Conservation (phyloP, 139 green algal species). For the Auxenochlorella pyrenoidosa region DNA sequence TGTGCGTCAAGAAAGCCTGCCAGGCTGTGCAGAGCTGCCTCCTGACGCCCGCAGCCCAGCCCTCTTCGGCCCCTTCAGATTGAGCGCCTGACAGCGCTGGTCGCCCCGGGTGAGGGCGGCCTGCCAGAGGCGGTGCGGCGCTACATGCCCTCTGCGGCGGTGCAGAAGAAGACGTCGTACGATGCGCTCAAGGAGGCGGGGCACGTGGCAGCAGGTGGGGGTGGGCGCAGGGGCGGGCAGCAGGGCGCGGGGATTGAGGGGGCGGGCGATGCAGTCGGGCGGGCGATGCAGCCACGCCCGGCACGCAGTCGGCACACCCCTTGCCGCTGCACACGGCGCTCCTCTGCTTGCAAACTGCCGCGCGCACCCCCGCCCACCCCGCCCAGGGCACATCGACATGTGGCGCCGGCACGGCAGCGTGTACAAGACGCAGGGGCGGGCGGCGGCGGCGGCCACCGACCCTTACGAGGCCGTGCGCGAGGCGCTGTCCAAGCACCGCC, state of each 20-base stretch:
- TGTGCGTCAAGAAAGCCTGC: too few relatives aligned
- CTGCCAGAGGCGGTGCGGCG: slow-evolving; percentile 31
- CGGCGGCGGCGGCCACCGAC: not conserved
- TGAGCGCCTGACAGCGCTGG: not conserved
- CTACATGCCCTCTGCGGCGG: slow-evolving; percentile 12
- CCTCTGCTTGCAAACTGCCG: too few relatives aligned
- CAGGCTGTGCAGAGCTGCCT: too few relatives aligned
- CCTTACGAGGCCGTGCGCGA: slow-evolving; percentile 12
- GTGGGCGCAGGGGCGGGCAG: not conserved
- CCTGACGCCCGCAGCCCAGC: too few relatives aligned
- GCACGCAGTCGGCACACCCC: too few relatives aligned
- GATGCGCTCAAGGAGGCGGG: slow-evolving; percentile 31
- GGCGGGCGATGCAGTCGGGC: too few relatives aligned
- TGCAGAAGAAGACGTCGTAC: slow-evolving; percentile 26
- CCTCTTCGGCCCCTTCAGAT: not conserved
- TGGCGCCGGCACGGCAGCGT: slow-evolving; percentile 19
- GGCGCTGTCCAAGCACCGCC: not conserved
- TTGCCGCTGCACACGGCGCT: not conserved
- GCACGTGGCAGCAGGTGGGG: slow-evolving; percentile 1
- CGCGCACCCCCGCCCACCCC: not conserved
- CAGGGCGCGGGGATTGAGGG: not conserved
- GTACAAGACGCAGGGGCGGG: not conserved
- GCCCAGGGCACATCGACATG: slow-evolving; percentile 11
- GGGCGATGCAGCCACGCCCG: too few relatives aligned
- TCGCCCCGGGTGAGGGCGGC: not conserved